Conservation (phyloP, 1,139 yeast species). For the Pichia kudriavzevii region DNA sequence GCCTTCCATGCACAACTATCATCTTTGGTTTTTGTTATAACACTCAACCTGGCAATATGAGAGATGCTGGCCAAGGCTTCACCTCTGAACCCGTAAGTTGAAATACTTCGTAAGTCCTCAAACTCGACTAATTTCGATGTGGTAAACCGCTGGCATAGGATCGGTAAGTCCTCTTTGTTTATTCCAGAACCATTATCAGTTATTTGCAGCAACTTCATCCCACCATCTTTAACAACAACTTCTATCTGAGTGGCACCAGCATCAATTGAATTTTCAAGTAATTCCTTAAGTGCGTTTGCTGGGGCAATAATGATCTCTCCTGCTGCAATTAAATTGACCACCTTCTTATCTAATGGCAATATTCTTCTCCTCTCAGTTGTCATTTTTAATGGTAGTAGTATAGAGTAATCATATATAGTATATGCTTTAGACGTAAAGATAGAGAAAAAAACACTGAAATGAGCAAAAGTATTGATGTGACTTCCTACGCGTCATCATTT, state of each 20-base stretch:
- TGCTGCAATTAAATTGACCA: constrained; percentile 89
- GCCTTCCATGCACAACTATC: constrained; percentile 67
- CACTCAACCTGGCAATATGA: constrained; percentile 60
- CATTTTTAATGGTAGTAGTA: too few species aligned
- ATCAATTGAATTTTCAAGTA: constrained; percentile 49
- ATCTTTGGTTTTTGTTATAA: constrained; percentile 60
- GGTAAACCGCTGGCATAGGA: constrained; percentile 51
- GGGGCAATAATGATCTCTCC: constrained; percentile 96
- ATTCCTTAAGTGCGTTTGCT: constrained; percentile 60
- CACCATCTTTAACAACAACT: constrained; percentile 47
- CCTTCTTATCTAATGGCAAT: constrained; percentile 50
- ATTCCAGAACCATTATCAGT: constrained; percentile 51
- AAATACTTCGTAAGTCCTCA: constrained; percentile 42
- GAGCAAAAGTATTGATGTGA: too few species aligned
- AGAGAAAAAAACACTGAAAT: too few species aligned
- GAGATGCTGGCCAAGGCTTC: constrained; percentile 58
- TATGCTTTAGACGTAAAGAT: too few species aligned
- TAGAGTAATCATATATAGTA: too few species aligned
- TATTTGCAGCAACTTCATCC: constrained; percentile 43
- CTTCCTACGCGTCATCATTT: too few species aligned
- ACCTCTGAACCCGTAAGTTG: constrained; percentile 56
- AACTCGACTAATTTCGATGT: constrained; percentile 45
- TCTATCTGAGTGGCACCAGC: constrained; percentile 44
- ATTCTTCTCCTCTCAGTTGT: constrained; percentile 15
- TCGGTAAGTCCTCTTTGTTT: constrained; percentile 35